phyloP scores from a whole-genome alignment of 768 basidiomycete genomes.

The Trametes cingulata region DNA sequence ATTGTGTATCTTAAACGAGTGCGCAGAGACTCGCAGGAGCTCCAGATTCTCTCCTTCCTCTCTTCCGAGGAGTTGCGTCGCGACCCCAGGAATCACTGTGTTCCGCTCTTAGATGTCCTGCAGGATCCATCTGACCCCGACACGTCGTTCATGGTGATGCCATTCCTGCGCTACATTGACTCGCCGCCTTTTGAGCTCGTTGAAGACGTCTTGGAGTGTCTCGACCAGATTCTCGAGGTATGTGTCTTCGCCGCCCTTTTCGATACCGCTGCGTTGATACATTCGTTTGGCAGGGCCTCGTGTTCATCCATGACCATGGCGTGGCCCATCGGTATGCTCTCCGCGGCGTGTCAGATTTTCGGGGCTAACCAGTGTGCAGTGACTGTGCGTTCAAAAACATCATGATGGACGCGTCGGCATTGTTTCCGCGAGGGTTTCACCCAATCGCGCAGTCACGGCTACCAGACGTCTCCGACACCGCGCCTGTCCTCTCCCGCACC shows the following conservation, averaged over 20 bases:
- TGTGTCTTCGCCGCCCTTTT: background rate
- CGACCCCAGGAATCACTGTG: constrained; percentile 23
- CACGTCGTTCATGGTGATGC: background rate
- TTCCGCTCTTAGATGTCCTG: constrained; percentile 16
- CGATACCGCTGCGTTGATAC: too few relatives aligned
- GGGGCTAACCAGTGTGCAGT: constrained; percentile 26
- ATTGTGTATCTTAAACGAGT: constrained; percentile 21
- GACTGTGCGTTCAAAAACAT: constrained; percentile 26
- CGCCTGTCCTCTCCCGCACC: background rate
- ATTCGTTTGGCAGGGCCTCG: constrained; percentile 25
- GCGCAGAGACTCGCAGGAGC: constrained; percentile 1
- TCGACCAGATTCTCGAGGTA: constrained; percentile 6
- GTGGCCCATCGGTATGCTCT: background rate
- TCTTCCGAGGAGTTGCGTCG: constrained; percentile 3
- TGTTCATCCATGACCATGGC: constrained; percentile 21
- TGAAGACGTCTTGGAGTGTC: background rate
- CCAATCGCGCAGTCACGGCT: background rate
- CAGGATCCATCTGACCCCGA: background rate
- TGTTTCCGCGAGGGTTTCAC: constrained; percentile 28
- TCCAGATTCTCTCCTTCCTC: constrained; percentile 7
- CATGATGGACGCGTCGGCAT: constrained; percentile 24
- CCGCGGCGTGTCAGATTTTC: background rate
- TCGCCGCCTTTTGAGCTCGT: background rate
- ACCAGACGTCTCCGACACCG: background rate
- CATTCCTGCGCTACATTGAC: background rate